These are phyloP conservation scores for Stromatinia cepivora DNA, from an alignment of 2,329 filamentous ascomycete genomes.

Conservation along the genomic window DNA sequence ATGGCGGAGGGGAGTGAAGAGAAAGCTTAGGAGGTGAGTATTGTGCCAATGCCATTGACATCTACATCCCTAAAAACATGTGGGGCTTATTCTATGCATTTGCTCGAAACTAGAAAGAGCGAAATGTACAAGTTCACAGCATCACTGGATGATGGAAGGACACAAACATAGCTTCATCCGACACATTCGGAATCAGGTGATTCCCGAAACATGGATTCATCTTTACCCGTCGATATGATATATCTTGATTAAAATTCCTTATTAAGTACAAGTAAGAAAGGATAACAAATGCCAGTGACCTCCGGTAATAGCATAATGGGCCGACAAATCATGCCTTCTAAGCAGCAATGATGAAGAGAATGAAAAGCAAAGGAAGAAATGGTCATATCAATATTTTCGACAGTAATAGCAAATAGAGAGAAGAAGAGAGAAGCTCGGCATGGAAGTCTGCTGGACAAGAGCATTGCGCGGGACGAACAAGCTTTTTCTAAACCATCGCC, in stretches of 20 bases:
- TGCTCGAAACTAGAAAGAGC: too few species aligned
- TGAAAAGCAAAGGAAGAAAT: neutral
- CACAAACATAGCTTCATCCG: too few species aligned
- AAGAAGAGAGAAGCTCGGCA: neutral
- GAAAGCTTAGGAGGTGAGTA: too few species aligned
- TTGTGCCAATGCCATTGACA: too few species aligned
- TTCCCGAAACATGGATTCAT: neutral
- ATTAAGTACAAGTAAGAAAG: neutral
- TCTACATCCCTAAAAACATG: too few species aligned
- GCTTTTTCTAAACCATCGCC: neutral
- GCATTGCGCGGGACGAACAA: neutral
- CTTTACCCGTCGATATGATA: neutral
- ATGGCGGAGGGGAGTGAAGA: too few species aligned
- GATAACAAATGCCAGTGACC: neutral
- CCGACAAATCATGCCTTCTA: neutral
- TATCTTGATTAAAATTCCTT: neutral
- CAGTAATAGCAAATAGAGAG: neutral
- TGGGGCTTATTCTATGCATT: too few species aligned
- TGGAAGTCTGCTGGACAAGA: neutral
- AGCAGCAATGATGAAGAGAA: neutral
- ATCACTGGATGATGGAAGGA: too few species aligned
- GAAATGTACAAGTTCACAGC: too few species aligned
- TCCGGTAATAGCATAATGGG: neutral
- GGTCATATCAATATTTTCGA: neutral
- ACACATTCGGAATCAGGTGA: neutral